Evolutionary conservation across 176 grass and related monocot species (phyloP).

Genomic region (Dendrocalamus sinicus): DNA sequence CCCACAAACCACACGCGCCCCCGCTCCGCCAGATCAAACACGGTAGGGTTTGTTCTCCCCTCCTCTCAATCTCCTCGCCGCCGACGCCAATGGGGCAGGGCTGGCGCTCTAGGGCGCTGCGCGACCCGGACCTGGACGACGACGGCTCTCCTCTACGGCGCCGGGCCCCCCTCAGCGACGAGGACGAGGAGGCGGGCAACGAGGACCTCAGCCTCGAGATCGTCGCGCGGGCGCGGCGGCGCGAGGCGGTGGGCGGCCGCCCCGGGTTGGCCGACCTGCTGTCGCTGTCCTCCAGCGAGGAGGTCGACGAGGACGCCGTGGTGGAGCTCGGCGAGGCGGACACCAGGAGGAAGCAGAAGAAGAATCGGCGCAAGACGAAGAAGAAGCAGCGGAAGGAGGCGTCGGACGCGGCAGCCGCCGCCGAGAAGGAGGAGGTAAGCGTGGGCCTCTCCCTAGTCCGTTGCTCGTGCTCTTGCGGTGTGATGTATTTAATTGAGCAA

Average conservation of each 20-base stretch:
- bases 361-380: slow-evolving; percentile 51
- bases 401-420: slow-evolving; percentile 1
- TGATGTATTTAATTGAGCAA: background rate
- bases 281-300: slow-evolving; percentile 45
- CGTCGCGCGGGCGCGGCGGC: slow-evolving; percentile 59
- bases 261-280: background rate
- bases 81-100: slow-evolving; percentile 52
- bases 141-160: background rate
- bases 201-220: slow-evolving; percentile 87
- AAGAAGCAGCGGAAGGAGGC: slow-evolving; percentile 52
- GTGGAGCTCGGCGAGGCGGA: slow-evolving; percentile 45
- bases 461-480: background rate
- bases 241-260: slow-evolving; percentile 16
- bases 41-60: slow-evolving; percentile 51
- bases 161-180: slow-evolving; percentile 36
- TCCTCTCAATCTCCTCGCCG: background rate
- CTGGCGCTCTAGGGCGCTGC: slow-evolving; percentile 49
- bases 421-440: slow-evolving; percentile 6
- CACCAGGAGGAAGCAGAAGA: slow-evolving; percentile 49
- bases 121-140: slow-evolving; percentile 47
- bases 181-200: slow-evolving; percentile 71
- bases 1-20: background rate
- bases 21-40: slow-evolving; percentile 29
- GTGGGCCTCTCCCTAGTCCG: background rate
- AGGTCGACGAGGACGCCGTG: slow-evolving; percentile 41